phyloP scores from a whole-genome alignment of 2,329 filamentous ascomycete genomes.

The Cucurbitaria berberidis region DNA sequence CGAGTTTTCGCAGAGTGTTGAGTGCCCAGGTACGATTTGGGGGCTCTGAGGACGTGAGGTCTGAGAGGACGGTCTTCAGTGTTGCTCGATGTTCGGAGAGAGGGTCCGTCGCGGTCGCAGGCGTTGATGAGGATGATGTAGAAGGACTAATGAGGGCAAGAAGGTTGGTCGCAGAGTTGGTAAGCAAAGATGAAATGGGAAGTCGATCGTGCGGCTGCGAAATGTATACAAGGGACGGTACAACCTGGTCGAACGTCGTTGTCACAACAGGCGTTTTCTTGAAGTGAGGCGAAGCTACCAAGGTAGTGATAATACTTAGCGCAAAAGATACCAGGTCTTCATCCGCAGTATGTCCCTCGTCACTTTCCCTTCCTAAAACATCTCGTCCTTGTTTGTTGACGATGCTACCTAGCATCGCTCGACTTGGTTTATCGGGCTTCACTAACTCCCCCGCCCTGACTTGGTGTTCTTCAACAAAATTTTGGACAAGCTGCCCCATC shows the following conservation, averaged over 20 bases:
- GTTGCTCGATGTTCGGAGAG: constrained; percentile 53
- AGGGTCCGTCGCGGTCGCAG: constrained; percentile 49
- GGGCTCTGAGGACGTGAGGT: constrained; percentile 43
- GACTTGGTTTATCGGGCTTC: constrained; percentile 27
- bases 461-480: constrained; percentile 50
- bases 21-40: constrained; percentile 48
- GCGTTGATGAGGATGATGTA: constrained; percentile 55
- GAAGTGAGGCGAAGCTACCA: constrained; percentile 45
- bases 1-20: constrained; percentile 51
- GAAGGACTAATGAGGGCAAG: constrained; percentile 58
- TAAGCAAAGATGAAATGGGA: constrained; percentile 24
- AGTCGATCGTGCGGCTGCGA: constrained; percentile 10
- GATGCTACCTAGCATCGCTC: constrained; percentile 35
- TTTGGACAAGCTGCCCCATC: constrained; percentile 64
- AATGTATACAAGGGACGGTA: constrained; percentile 32
- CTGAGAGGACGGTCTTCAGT: constrained; percentile 29
- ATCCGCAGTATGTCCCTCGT: constrained; percentile 26
- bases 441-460: constrained; percentile 49
- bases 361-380: background rate
- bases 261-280: constrained; percentile 35
- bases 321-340: constrained; percentile 51
- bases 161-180: constrained; percentile 35
- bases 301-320: constrained; percentile 48
- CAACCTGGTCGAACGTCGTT: constrained; percentile 12
- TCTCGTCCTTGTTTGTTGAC: constrained; percentile 17